phyloP scores from a whole-genome alignment of 106 monocot species.

The Dioscorea zingiberensis region DNA sequence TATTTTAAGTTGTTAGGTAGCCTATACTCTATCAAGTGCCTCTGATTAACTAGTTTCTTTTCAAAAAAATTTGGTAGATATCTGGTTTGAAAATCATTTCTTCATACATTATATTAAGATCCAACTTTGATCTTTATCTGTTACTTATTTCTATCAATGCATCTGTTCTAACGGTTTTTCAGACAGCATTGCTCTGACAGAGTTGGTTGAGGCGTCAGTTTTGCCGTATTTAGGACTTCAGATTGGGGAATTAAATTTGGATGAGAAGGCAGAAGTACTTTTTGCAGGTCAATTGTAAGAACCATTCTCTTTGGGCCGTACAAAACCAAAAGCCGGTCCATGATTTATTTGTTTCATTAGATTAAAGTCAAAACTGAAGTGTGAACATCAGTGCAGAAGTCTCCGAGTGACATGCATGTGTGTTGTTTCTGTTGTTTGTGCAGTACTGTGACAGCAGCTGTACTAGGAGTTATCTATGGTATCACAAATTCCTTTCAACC shows the following conservation, averaged over 20 bases:
- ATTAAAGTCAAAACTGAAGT: no score
- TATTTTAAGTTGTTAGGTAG: no score
- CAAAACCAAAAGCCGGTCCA: background rate
- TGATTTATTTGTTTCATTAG: no score
- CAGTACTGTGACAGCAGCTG: slow-evolving; percentile 60
- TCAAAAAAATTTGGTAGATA: no score
- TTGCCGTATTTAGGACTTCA: slow-evolving; percentile 75
- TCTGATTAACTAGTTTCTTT: no score
- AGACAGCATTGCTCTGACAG: slow-evolving; percentile 90
- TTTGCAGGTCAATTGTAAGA: slow-evolving; percentile 77
- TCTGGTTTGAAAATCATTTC: no score
- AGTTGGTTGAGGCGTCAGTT: slow-evolving; percentile 51
- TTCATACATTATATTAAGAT: no score
- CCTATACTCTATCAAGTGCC: no score
- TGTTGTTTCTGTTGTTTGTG: slow-evolving; percentile 9
- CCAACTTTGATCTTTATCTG: no score
- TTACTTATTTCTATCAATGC: no score
- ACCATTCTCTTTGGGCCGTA: background rate
- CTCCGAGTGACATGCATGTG: background rate
- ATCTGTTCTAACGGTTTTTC: slow-evolving; percentile 42
- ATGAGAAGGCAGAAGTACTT: slow-evolving; percentile 78
- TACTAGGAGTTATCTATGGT: slow-evolving; percentile 73
- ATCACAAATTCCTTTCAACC: slow-evolving; percentile 80
- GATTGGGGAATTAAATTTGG: slow-evolving; percentile 52
- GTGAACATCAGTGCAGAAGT: no score